A percentile compares a stretch with the other conserved stretches of the same genome.
Evolutionary conservation across 148 eudicot genomes (phyloP).

Genomic region (Selenicereus undatus): DNA sequence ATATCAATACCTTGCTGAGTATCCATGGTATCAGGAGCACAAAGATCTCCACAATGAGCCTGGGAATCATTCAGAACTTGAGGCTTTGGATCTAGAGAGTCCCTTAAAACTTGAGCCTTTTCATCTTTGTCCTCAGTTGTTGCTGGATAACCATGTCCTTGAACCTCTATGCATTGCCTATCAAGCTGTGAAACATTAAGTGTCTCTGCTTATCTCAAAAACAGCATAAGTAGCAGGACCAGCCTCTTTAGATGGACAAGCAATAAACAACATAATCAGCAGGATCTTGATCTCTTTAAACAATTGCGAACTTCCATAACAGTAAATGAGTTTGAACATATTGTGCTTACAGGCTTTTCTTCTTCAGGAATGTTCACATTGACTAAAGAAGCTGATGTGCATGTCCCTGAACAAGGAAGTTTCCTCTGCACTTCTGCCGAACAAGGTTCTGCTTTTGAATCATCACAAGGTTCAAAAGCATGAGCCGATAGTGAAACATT

Average conservation of each 20-base stretch:
- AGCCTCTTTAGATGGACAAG: background rate
- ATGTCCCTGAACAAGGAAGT: constrained; percentile 22
- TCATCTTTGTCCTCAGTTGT: constrained; percentile 31
- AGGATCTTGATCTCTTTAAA: background rate
- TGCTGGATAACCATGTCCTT: constrained; percentile 26
- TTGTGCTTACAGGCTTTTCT: constrained; percentile 46
- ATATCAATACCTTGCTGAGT: constrained; percentile 48
- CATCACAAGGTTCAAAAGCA: constrained; percentile 27
- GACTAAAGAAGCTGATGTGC: constrained; percentile 19
- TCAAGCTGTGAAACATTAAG: constrained; percentile 53
- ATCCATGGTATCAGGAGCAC: constrained; percentile 70
- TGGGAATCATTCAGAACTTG: constrained; percentile 27
- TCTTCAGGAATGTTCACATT: constrained; percentile 26
- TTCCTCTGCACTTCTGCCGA: constrained; percentile 23
- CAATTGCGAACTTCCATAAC: background rate
- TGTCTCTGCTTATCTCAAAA: constrained; percentile 6
- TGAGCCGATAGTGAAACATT: constrained; percentile 18
- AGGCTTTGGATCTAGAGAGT: constrained; percentile 21
- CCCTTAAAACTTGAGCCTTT: constrained; percentile 26
- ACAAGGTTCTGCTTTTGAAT: constrained; percentile 24
- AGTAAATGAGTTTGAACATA: background rate
- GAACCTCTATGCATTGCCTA: constrained; percentile 28
- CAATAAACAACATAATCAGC: background rate
- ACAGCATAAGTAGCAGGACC: background rate
- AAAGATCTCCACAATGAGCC: constrained; percentile 35